These are phyloP conservation scores for Aspergillus sp. DNA, from an alignment of 2,329 filamentous ascomycete genomes.

Conservation along the genomic window DNA sequence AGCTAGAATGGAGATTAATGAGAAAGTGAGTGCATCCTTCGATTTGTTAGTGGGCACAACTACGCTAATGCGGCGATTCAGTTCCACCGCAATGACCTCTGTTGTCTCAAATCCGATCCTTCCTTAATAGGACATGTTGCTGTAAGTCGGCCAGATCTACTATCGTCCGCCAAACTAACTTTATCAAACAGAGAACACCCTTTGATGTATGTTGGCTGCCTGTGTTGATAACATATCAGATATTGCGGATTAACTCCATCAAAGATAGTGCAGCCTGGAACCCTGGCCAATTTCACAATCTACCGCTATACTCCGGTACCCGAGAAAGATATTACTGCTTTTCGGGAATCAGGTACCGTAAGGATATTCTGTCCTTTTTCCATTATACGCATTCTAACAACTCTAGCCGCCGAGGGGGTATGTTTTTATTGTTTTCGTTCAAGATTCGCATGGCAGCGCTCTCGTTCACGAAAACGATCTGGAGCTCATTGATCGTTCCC, in stretches of 20 bases:
- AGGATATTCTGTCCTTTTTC: background rate
- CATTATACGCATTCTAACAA: constrained; percentile 1
- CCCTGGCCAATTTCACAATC: constrained; percentile 33
- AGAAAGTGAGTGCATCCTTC: constrained; percentile 10
- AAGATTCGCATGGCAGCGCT: constrained; percentile 41
- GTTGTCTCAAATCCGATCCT: constrained; percentile 20
- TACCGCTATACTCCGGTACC: constrained; percentile 30
- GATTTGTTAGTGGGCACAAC: background rate
- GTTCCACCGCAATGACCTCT: constrained; percentile 23
- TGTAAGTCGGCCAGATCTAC: constrained; percentile 13
- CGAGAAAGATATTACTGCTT: constrained; percentile 26
- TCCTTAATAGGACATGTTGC: constrained; percentile 18
- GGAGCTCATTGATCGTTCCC: constrained; percentile 52
- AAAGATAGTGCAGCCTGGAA: constrained; percentile 22
- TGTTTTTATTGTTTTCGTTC: constrained; percentile 47
- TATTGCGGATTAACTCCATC: background rate
- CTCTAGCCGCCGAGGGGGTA: constrained; percentile 51
- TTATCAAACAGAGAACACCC: constrained; percentile 11
- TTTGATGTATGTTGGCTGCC: constrained; percentile 15
- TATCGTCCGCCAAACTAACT: background rate
- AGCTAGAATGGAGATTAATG: background rate
- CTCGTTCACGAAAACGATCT: constrained; percentile 46
- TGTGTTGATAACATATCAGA: background rate
- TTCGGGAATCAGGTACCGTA: constrained; percentile 23
- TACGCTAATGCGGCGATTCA: background rate